Conservation (phyloP, 768 basidiomycete species). For the Erythrobasidium yunnanense region DNA sequence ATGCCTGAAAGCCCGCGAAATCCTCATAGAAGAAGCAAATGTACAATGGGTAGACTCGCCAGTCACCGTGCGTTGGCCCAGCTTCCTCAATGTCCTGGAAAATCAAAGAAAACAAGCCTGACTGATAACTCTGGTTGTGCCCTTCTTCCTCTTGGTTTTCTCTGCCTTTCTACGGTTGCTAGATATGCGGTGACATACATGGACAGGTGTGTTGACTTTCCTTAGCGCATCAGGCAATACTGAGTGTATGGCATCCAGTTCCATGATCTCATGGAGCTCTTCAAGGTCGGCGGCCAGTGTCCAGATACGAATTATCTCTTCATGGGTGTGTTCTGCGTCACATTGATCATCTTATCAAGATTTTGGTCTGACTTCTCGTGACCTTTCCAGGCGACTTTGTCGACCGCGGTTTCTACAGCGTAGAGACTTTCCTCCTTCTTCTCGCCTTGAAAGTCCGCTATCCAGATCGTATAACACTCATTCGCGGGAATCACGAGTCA, state of each 20-base stretch:
- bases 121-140: constrained; percentile 51
- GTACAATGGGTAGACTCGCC: constrained; percentile 97
- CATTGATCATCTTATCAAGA: constrained; percentile 97
- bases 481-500: constrained; percentile 97
- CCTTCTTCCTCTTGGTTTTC: constrained; percentile 52
- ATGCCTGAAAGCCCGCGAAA: constrained; percentile 96
- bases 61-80: constrained; percentile 97
- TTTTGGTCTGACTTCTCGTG: constrained; percentile 89
- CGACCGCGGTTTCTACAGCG: constrained; percentile 88
- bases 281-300: constrained; percentile 95
- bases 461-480: constrained; percentile 92
- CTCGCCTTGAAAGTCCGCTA: constrained; percentile 96
- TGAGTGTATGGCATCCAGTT: too few species aligned
- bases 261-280: constrained; percentile 98
- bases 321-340: constrained; percentile 68
- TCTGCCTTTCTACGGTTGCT: constrained; percentile 88
- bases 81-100: too few species aligned
- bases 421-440: constrained; percentile 93
- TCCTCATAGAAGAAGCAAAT: constrained; percentile 97
- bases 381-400: constrained; percentile 97
- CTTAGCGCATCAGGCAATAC: not conserved
- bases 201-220: constrained; percentile 70
- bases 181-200: constrained; percentile 98
- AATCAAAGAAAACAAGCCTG: too few species aligned
- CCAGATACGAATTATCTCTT: constrained; percentile 99